Evolutionary conservation across 768 basidiomycete genomes (phyloP).

Genomic region (Trametes sanguinea): DNA sequence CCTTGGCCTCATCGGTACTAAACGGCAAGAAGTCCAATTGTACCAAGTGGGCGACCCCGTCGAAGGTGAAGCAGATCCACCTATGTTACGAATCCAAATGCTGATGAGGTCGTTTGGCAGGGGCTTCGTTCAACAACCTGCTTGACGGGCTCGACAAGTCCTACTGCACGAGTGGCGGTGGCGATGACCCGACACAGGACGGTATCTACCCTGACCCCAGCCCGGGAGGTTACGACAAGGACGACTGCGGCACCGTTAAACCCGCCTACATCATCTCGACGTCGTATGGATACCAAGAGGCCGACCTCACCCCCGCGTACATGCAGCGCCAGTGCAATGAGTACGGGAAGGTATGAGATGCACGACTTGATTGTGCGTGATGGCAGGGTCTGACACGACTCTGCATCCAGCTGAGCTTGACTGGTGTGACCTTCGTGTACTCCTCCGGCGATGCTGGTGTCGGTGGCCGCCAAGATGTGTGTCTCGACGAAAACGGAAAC

Average conservation of each 20-base stretch:
- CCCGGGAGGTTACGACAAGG: slow-evolving; percentile 40
- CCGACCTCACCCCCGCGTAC: slow-evolving; percentile 37
- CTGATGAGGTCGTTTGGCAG: slow-evolving; percentile 23
- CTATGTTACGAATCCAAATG: not conserved
- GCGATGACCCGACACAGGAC: slow-evolving; percentile 38
- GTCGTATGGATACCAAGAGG: slow-evolving; percentile 43
- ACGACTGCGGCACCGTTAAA: slow-evolving; percentile 38
- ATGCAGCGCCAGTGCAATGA: slow-evolving; percentile 45
- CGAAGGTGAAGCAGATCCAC: slow-evolving; percentile 13
- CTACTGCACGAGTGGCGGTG: slow-evolving; percentile 48
- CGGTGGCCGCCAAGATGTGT: slow-evolving; percentile 36
- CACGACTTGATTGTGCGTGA: not conserved
- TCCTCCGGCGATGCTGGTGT: slow-evolving; percentile 48
- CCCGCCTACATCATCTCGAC: slow-evolving; percentile 43
- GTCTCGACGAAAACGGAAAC: slow-evolving; percentile 36
- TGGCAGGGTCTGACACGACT: not conserved
- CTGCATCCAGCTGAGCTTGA: slow-evolving; percentile 30
- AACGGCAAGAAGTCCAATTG: slow-evolving; percentile 26
- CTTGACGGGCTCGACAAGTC: slow-evolving; percentile 21
- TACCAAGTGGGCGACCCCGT: slow-evolving; percentile 29
- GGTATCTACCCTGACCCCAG: slow-evolving; percentile 41
- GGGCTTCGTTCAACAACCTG: slow-evolving; percentile 44
- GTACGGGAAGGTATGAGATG: slow-evolving; percentile 39
- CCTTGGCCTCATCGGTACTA: slow-evolving; percentile 45
- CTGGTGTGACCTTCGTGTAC: slow-evolving; percentile 44